Conservation (phyloP, 148 eudicot genomes). For the Fagopyrum tataricum region DNA sequence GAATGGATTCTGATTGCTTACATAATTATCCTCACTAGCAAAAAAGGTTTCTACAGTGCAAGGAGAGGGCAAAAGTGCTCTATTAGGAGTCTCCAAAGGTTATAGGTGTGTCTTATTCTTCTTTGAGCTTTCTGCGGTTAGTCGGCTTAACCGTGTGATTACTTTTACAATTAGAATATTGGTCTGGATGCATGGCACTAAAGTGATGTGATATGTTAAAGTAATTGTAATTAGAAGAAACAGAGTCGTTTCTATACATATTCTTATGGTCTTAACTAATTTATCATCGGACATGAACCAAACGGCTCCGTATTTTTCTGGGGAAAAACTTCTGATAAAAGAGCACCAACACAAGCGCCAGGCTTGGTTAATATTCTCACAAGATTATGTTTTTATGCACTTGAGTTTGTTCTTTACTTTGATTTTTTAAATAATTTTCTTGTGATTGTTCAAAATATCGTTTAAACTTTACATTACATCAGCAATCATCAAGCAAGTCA, state of each 20-base stretch:
- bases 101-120: background rate
- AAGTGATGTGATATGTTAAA: background rate
- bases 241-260: background rate
- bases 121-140: background rate
- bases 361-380: background rate
- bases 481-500: background rate
- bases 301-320: background rate
- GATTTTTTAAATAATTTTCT: background rate
- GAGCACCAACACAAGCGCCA: background rate
- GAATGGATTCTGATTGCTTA: constrained; percentile 12
- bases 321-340: background rate
- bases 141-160: constrained; percentile 6
- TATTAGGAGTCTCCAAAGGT: constrained; percentile 10
- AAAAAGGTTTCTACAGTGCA: constrained; percentile 1
- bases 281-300: background rate
- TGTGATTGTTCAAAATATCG: background rate
- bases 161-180: constrained; percentile 4
- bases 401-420: background rate
- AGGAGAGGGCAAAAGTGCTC: background rate
- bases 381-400: background rate
- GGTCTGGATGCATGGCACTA: background rate
- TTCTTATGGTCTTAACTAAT: background rate
- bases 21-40: constrained; percentile 6
- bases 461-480: no score
- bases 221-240: constrained; percentile 1